Evolutionary conservation across 2,329 filamentous ascomycete genomes (phyloP).

Genomic region (Plenodomus lindquistii): DNA sequence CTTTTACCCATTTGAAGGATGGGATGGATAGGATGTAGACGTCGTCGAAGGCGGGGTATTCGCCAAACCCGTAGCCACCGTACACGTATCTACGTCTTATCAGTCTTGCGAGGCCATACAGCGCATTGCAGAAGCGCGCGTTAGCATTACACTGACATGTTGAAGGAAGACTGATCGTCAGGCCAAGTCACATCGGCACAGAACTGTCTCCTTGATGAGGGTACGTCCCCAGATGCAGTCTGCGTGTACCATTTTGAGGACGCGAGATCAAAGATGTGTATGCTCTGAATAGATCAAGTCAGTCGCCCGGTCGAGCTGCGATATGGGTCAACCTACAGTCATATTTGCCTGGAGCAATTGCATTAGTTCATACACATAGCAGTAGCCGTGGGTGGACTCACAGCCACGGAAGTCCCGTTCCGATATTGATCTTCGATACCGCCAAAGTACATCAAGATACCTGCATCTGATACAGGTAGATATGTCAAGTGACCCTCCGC

Average conservation of each 20-base stretch:
- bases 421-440: constrained; percentile 55
- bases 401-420: constrained; percentile 52
- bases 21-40: constrained; percentile 66
- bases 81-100: constrained; percentile 60
- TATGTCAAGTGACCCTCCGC: constrained; percentile 66
- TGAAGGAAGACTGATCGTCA: constrained; percentile 64
- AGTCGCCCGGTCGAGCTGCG: neutral
- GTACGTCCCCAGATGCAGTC: constrained; percentile 58
- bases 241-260: constrained; percentile 65
- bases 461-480: constrained; percentile 62
- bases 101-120: neutral
- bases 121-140: neutral
- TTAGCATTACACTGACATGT: constrained; percentile 56
- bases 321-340: constrained; percentile 29
- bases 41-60: constrained; percentile 61
- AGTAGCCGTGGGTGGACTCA: constrained; percentile 14
- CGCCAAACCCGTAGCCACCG: constrained; percentile 58
- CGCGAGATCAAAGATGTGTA: constrained; percentile 64
- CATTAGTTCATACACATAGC: constrained; percentile 1
- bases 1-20: constrained; percentile 66
- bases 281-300: constrained; percentile 48
- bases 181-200: constrained; percentile 66
- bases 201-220: constrained; percentile 59
- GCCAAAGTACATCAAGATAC: constrained; percentile 66
- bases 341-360: constrained; percentile 35